phyloP scores from a whole-genome alignment of 257 asterid genomes.

The Misopates orontium region DNA sequence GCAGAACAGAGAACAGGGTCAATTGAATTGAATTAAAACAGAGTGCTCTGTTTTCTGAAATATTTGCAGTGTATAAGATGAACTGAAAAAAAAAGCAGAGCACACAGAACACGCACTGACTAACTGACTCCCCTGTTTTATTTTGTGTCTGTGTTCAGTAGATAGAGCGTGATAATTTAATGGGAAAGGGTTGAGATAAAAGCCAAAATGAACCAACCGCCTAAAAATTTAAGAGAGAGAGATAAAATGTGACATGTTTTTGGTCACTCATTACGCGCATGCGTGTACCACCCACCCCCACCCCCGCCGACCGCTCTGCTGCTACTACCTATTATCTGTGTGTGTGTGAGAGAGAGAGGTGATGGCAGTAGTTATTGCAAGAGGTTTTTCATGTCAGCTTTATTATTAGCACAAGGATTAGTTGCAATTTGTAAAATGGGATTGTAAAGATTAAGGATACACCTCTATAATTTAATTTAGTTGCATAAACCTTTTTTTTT shows the following conservation, averaged over 20 bases:
- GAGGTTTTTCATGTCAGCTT: neutral
- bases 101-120: too few species aligned
- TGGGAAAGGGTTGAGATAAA: neutral
- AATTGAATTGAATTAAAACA: slow-evolving; percentile 22
- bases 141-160: too few species aligned
- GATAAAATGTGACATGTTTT: slow-evolving; percentile 16
- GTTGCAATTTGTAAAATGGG: too few species aligned
- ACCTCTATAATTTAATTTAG: too few species aligned
- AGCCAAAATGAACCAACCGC: slow-evolving; percentile 41
- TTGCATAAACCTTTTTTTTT: too few species aligned
- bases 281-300: slow-evolving; percentile 27
- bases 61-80: too few species aligned
- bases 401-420: neutral
- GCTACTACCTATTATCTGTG: slow-evolving; percentile 5
- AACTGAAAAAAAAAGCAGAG: too few species aligned
- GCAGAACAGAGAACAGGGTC: slow-evolving; percentile 23
- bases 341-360: slow-evolving; percentile 9
- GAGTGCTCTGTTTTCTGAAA: too few species aligned
- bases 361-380: neutral
- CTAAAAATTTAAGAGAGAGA: slow-evolving; percentile 24
- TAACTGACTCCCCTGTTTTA: too few species aligned
- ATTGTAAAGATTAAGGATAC: too few species aligned
- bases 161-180: too few species aligned
- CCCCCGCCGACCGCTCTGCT: too few species aligned
- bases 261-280: slow-evolving; percentile 45